These are phyloP conservation scores for Elsinoe batatas DNA, from an alignment of 2,329 filamentous ascomycete species.

Conservation along the genomic window DNA sequence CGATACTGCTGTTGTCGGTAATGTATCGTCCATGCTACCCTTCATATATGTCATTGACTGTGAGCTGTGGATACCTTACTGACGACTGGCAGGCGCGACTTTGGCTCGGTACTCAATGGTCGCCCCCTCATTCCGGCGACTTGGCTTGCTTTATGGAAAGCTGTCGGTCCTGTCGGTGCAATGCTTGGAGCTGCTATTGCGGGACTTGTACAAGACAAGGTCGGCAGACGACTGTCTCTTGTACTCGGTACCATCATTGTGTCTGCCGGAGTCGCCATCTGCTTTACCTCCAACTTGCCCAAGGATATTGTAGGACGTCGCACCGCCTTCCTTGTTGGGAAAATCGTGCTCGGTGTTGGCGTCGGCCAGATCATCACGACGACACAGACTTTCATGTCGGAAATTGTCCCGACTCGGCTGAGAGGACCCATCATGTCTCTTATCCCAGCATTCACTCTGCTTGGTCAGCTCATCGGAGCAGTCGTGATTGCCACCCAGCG, in stretches of 20 bases:
- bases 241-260: constrained; percentile 1
- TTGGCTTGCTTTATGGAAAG: constrained; percentile 7
- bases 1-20: background rate
- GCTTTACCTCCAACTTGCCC: background rate
- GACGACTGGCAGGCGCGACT: background rate
- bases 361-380: constrained; percentile 53
- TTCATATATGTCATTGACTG: background rate
- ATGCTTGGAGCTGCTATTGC: constrained; percentile 4
- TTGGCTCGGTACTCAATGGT: background rate
- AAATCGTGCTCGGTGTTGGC: constrained; percentile 94
- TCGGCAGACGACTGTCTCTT: background rate
- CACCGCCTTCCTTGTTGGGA: constrained; percentile 91
- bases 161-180: background rate
- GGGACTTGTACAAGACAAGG: background rate
- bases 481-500: constrained; percentile 32
- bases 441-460: constrained; percentile 40
- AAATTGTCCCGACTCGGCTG: constrained; percentile 38
- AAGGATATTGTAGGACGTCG: background rate
- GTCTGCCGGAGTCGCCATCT: background rate
- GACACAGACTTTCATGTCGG: constrained; percentile 37
- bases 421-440: constrained; percentile 41
- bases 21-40: constrained; percentile 1
- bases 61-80: background rate
- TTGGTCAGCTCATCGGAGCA: constrained; percentile 41
- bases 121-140: background rate